Evolutionary conservation across 345 rosid species (phyloP).

Genomic region (Eucalyptus erythrocorys): DNA sequence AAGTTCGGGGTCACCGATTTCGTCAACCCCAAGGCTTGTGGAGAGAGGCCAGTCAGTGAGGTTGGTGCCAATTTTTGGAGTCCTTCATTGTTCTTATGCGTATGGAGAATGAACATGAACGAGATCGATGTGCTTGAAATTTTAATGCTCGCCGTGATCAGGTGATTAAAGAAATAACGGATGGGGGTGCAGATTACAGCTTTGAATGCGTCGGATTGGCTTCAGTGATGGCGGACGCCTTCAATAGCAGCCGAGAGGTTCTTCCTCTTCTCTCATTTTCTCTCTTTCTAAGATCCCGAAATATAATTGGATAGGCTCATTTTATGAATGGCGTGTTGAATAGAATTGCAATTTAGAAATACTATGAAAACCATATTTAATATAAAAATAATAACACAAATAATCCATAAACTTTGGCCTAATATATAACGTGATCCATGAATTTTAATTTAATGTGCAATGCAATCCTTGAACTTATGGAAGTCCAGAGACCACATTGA

Average conservation of each 20-base stretch:
- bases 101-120: background rate
- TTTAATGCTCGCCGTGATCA: background rate
- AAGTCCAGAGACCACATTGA: accelerated
- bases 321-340: background rate
- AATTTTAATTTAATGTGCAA: no score
- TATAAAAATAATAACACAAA: no score
- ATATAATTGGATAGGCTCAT: background rate
- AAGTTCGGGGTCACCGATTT: constrained; percentile 58
- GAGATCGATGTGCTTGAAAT: background rate
- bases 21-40: constrained; percentile 35
- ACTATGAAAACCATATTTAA: background rate
- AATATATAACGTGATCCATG: accelerated
- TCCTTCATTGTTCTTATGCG: background rate
- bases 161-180: constrained; percentile 55
- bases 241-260: constrained; percentile 38
- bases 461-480: accelerated
- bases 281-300: background rate
- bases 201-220: constrained; percentile 69
- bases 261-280: background rate
- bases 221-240: constrained; percentile 41
- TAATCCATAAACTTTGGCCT: accelerated
- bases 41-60: constrained; percentile 24
- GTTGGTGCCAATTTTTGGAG: background rate
- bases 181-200: constrained; percentile 70
- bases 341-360: background rate